phyloP scores from a whole-genome alignment of 2,329 filamentous ascomycete species.

The Bipolaris zeicola region DNA sequence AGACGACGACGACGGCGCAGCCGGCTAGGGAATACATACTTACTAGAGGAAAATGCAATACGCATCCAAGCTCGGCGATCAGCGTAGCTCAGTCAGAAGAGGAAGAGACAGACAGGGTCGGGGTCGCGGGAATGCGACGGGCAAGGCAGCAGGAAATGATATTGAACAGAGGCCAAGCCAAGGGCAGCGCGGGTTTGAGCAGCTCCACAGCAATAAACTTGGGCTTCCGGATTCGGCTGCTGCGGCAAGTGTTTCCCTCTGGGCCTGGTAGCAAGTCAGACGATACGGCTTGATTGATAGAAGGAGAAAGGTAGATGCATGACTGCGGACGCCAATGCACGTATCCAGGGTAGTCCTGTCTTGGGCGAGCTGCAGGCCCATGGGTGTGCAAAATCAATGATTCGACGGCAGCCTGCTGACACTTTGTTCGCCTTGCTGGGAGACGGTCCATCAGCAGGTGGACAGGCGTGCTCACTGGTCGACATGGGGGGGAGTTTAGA shows the following conservation, averaged over 20 bases:
- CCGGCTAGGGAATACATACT: conserved; percentile 10
- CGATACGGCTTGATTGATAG: conserved; percentile 38
- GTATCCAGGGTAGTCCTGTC: conserved; percentile 16
- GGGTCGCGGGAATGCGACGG: conserved; percentile 30
- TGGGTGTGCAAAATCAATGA: conserved; percentile 27
- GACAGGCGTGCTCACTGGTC: conserved; percentile 30
- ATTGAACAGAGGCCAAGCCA: neutral
- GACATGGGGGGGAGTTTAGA: conserved; percentile 6
- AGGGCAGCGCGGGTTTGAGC: conserved; percentile 13
- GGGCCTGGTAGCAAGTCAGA: conserved; percentile 37
- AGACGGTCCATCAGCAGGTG: conserved; percentile 41
- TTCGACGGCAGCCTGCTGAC: conserved; percentile 43
- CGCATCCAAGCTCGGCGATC: conserved; percentile 33
- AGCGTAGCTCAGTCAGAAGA: conserved; percentile 15
- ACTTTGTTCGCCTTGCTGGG: conserved; percentile 22
- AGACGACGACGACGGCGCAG: conserved; percentile 11
- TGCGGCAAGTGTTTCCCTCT: conserved; percentile 39
- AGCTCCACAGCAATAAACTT: conserved; percentile 32
- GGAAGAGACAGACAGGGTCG: conserved; percentile 13
- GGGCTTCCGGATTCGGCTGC: conserved; percentile 42
- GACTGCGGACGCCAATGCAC: conserved; percentile 46
- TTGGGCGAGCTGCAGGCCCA: conserved; percentile 32
- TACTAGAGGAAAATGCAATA: conserved; percentile 28
- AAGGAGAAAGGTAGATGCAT: conserved; percentile 41
- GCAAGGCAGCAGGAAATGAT: conserved; percentile 8